phyloP scores from a whole-genome alignment of 768 basidiomycete species.

The Rhizopogon vinicolor region DNA sequence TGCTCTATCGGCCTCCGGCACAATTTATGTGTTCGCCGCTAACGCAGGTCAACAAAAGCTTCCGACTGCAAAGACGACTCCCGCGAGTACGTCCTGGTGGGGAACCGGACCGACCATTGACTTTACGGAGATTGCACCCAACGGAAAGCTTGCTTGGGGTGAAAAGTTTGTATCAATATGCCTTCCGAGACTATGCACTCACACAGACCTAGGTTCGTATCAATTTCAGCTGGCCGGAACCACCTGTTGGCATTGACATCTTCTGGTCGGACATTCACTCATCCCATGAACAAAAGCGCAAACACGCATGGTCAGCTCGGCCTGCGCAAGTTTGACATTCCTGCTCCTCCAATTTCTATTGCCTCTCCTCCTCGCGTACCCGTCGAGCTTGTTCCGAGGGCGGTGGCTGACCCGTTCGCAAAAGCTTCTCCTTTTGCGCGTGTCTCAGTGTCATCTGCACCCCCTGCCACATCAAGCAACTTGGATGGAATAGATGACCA shows the following conservation, averaged over 20 bases:
- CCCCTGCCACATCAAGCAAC: conserved; percentile 22
- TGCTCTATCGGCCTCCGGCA: conserved; percentile 75
- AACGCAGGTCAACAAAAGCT: conserved; percentile 43
- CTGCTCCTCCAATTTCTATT: conserved; percentile 19
- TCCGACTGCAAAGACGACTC: conserved; percentile 32
- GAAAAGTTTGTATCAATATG: conserved; percentile 51
- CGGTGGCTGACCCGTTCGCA: conserved; percentile 44
- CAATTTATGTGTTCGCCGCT: conserved; percentile 65
- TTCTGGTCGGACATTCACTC: conserved; percentile 69
- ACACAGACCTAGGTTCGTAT: conserved; percentile 49
- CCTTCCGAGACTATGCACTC: conserved; percentile 2
- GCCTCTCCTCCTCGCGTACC: conserved; percentile 27
- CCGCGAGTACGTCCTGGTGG: conserved; percentile 55
- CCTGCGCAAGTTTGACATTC: conserved; percentile 56
- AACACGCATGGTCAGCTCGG: conserved; percentile 87
- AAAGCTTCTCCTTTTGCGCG: conserved; percentile 41
- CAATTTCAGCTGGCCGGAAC: conserved; percentile 68
- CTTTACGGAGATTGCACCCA: conserved; percentile 58
- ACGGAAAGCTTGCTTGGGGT: conserved; percentile 49
- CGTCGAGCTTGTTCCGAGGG: conserved; percentile 55
- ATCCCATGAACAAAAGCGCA: conserved; percentile 69
- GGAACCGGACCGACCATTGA: conserved; percentile 46
- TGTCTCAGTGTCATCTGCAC: conserved; percentile 5
- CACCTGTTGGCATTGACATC: conserved; percentile 73
- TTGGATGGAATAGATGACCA: conserved; percentile 26